These are phyloP conservation scores for Scheffersomyces coipomensis DNA, from an alignment of 805 yeast species.

Conservation along the genomic window DNA sequence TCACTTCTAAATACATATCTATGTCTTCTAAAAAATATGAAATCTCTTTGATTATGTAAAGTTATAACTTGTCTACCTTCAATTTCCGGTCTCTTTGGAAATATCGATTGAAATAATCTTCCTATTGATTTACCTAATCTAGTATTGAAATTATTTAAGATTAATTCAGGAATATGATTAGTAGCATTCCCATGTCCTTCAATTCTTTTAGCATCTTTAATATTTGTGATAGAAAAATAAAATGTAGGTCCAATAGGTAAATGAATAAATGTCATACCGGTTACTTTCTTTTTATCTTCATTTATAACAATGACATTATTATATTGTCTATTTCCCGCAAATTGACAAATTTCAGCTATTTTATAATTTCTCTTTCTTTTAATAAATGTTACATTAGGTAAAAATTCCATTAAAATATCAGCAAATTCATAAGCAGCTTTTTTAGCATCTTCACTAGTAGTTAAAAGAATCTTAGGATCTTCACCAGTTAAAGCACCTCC, in stretches of 20 bases:
- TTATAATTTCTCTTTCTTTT: conserved; percentile 85
- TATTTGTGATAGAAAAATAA: conserved; percentile 80
- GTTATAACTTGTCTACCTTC: conserved; percentile 96
- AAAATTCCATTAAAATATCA: conserved; percentile 74
- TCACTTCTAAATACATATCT: conserved; percentile 87
- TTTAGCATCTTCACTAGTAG: conserved; percentile 85
- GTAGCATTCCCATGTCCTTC: conserved; percentile 90
- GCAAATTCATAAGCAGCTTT: conserved; percentile 90
- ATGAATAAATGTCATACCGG: conserved; percentile 90
- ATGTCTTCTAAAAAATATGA: conserved; percentile 91
- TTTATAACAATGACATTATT: conserved; percentile 88
- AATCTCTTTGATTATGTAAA: conserved; percentile 94
- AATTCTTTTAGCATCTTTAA: conserved; percentile 71
- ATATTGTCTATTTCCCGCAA: conserved; percentile 77
- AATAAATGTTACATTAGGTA: conserved; percentile 84
- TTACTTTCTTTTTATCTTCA: conserved; percentile 90
- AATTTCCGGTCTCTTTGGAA: conserved; percentile 91
- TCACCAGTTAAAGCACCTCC: conserved; percentile 31
- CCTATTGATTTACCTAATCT: conserved; percentile 93
- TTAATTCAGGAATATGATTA: conserved; percentile 86
- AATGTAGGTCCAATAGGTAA: conserved; percentile 95
- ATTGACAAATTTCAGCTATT: conserved; percentile 83
- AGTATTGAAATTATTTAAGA: conserved; percentile 89
- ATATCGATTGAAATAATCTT: conserved; percentile 82
- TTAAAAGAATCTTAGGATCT: conserved; percentile 84